These are phyloP conservation scores for Annulohypoxylon nitens DNA, from an alignment of 495 filamentous ascomycete genomes.

Conservation along the genomic window DNA sequence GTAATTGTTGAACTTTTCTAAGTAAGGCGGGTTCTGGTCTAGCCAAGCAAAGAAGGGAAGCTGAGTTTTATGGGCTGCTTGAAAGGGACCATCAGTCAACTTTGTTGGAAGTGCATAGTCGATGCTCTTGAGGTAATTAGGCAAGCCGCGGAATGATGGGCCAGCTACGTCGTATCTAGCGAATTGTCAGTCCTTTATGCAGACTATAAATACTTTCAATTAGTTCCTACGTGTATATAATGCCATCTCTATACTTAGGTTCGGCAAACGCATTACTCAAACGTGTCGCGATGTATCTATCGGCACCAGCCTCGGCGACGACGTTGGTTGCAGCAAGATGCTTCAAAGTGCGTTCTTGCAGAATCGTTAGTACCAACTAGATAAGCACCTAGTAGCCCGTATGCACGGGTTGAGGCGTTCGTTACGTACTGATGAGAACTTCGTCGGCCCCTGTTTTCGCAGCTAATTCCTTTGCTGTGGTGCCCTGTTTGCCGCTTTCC, in stretches of 20 bases:
- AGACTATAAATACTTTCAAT: too few species aligned
- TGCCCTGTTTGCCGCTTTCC: slow-evolving; percentile 48
- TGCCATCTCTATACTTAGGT: slow-evolving; percentile 47
- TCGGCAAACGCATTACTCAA: slow-evolving; percentile 58
- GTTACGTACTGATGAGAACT: slow-evolving; percentile 47
- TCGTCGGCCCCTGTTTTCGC: slow-evolving; percentile 49
- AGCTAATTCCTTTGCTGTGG: slow-evolving; percentile 45
- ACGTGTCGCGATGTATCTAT: slow-evolving; percentile 61
- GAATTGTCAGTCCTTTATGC: too few species aligned
- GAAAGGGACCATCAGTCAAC: slow-evolving; percentile 48
- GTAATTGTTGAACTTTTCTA: slow-evolving; percentile 62
- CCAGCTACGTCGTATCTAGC: slow-evolving; percentile 35
- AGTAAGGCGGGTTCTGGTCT: slow-evolving; percentile 40
- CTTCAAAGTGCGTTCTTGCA: slow-evolving; percentile 49
- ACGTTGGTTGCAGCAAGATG: slow-evolving; percentile 66
- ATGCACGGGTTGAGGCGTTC: too few species aligned
- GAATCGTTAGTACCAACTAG: neutral
- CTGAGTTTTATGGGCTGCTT: slow-evolving; percentile 49
- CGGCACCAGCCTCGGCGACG: slow-evolving; percentile 57
- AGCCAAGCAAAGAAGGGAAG: slow-evolving; percentile 50
- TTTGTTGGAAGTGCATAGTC: slow-evolving; percentile 43
- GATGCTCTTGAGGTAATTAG: slow-evolving; percentile 47
- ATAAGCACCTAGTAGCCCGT: too few species aligned
- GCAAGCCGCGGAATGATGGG: slow-evolving; percentile 33
- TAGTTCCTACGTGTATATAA: slow-evolving; percentile 48